A percentile compares a stretch with the other conserved stretches of the same genome.
Conservation (phyloP, 768 basidiomycete genomes). For the Russula sp. region DNA sequence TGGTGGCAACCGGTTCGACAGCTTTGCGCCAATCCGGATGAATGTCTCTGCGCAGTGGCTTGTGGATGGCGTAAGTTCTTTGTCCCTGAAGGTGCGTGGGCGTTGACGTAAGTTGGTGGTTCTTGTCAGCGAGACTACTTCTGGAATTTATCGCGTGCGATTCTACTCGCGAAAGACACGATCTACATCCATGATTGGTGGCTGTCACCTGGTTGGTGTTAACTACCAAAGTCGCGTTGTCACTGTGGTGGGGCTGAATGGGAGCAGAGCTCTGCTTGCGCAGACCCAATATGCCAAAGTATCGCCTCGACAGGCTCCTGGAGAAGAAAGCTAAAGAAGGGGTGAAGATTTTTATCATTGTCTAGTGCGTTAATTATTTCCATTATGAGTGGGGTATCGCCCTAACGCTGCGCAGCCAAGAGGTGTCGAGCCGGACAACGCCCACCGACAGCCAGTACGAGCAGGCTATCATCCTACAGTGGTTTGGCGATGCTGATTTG, state of each 20-base stretch:
- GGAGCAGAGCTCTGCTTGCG: conserved; percentile 73
- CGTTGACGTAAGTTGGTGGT: conserved; percentile 4
- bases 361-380: conserved; percentile 56
- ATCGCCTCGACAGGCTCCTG: conserved; percentile 80
- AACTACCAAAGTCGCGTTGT: background rate
- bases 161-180: conserved; percentile 77
- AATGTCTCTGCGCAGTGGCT: conserved; percentile 98
- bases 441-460: conserved; percentile 87
- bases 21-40: conserved; percentile 86
- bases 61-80: conserved; percentile 78
- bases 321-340: conserved; percentile 92
- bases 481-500: background rate
- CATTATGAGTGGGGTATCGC: background rate
- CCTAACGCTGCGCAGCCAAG: conserved; percentile 52
- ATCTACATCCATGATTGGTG: conserved; percentile 99
- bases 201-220: conserved; percentile 70
- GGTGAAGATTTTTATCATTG: conserved; percentile 91
- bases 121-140: conserved; percentile 82
- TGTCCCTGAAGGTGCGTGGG: background rate
- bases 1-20: conserved; percentile 81
- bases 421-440: conserved; percentile 93
- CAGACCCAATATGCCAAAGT: conserved; percentile 76
- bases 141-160: conserved; percentile 92
- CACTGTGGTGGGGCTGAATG: conserved; percentile 5
- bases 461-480: background rate